Conservation (phyloP, 2,329 filamentous ascomycete species). For the Colletotrichum caudatum region DNA sequence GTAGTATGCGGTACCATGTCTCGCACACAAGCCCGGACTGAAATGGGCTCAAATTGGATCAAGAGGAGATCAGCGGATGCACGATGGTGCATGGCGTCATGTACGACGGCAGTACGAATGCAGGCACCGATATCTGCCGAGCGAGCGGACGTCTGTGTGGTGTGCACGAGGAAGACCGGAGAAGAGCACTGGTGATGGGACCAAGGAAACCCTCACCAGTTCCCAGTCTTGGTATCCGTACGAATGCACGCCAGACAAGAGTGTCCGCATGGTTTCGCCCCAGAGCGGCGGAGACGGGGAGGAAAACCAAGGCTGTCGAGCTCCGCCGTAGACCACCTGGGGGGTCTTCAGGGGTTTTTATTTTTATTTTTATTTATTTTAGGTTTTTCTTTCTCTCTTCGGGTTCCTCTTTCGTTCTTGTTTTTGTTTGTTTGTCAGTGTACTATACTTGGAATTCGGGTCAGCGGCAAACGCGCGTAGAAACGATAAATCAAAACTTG, state of each 20-base stretch:
- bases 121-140: slow-evolving; percentile 38
- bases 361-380: too few species aligned
- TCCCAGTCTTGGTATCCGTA: too few species aligned
- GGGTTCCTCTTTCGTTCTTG: too few species aligned
- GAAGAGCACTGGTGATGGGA: background rate
- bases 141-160: background rate
- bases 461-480: slow-evolving; percentile 37
- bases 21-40: slow-evolving; percentile 15
- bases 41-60: background rate
- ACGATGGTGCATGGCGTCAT: slow-evolving; percentile 37
- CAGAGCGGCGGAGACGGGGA: background rate
- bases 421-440: too few species aligned
- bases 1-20: slow-evolving; percentile 31
- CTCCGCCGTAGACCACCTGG: background rate
- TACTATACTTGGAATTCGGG: background rate
- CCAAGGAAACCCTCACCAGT: too few species aligned
- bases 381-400: too few species aligned
- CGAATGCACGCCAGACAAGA: too few species aligned
- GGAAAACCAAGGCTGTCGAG: slow-evolving; percentile 16
- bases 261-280: background rate
- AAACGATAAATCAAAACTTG: slow-evolving; percentile 20
- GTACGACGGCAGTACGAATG: slow-evolving; percentile 32
- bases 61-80: slow-evolving; percentile 23
- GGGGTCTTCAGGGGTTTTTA: background rate
- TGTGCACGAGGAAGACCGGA: slow-evolving; percentile 16